Conservation (phyloP, 257 asterid species). For the Ocimum tenuiflorum region DNA sequence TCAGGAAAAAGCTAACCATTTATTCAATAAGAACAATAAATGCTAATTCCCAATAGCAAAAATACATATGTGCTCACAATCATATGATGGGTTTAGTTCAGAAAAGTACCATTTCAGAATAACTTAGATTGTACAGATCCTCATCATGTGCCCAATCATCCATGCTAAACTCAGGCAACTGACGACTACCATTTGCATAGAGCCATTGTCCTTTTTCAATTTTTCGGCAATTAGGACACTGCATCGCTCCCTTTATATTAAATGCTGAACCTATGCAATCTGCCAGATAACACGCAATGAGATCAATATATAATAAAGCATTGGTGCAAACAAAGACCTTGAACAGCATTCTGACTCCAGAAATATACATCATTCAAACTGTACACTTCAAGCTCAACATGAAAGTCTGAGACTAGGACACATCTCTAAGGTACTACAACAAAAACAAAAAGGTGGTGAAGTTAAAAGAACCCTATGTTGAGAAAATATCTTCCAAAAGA, state of each 20-base stretch:
- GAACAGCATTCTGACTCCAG: neutral
- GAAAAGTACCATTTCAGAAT: constrained; percentile 71
- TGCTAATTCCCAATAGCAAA: neutral
- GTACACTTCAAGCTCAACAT: neutral
- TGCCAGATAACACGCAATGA: constrained; percentile 28
- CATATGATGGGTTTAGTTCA: neutral
- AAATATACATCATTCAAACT: neutral
- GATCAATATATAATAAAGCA: neutral
- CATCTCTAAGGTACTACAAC: no score
- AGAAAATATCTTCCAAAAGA: no score
- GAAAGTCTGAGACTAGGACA: neutral
- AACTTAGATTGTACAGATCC: constrained; percentile 68
- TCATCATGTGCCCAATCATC: constrained; percentile 90
- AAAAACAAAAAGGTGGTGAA: no score
- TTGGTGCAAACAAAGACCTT: neutral
- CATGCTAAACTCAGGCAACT: constrained; percentile 66
- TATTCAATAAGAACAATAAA: neutral
- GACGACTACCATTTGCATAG: constrained; percentile 72
- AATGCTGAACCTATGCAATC: constrained; percentile 99
- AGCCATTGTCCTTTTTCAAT: constrained; percentile 98
- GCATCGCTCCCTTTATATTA: constrained; percentile 89
- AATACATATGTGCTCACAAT: neutral
- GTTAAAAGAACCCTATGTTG: no score
- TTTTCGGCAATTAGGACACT: constrained; percentile 97
- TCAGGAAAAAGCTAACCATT: neutral